A percentile compares a stretch with the other conserved stretches of the same genome.
phyloP scores from a whole-genome alignment of 768 basidiomycete species.

The Termitomyces sp. region DNA sequence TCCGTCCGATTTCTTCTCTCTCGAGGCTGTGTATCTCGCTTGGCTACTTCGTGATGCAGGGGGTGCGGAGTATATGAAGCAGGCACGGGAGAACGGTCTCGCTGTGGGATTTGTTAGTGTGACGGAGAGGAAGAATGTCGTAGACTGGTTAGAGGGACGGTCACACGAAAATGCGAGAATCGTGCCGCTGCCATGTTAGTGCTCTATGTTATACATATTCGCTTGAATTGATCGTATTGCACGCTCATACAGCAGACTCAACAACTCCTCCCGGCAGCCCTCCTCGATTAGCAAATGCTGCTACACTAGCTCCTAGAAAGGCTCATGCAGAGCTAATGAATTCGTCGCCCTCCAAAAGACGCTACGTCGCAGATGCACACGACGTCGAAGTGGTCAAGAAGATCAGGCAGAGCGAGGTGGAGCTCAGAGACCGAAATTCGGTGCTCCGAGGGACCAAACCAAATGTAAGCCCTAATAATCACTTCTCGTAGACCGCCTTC shows the following conservation, averaged over 20 bases:
- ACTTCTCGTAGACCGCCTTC: not conserved
- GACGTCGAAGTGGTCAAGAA: constrained; percentile 88
- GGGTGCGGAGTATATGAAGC: constrained; percentile 86
- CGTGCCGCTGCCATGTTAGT: constrained; percentile 43
- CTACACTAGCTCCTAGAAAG: constrained; percentile 25
- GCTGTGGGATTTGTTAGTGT: constrained; percentile 77
- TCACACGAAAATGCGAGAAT: constrained; percentile 47
- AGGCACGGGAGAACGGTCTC: constrained; percentile 72
- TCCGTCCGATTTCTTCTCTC: constrained; percentile 66
- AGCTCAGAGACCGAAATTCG: constrained; percentile 77
- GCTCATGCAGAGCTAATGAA: constrained; percentile 27
- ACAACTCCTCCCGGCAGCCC: constrained; percentile 49
- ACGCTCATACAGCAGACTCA: constrained; percentile 36
- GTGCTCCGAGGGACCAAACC: constrained; percentile 81
- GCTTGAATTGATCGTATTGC: not conserved
- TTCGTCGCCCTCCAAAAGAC: constrained; percentile 61
- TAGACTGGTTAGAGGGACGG: constrained; percentile 80
- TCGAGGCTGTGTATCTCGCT: constrained; percentile 83
- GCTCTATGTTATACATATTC: not conserved
- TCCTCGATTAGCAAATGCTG: constrained; percentile 24
- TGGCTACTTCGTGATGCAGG: constrained; percentile 74
- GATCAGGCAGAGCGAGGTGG: constrained; percentile 73
- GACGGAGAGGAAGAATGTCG: constrained; percentile 81
- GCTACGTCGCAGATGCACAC: constrained; percentile 72
- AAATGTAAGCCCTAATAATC: constrained; percentile 52